Percentiles rank a stretch among this genome's conserved stretches.
phyloP scores from a whole-genome alignment of 2,329 filamentous ascomycete genomes.

The Fusarium phyllophilum region DNA sequence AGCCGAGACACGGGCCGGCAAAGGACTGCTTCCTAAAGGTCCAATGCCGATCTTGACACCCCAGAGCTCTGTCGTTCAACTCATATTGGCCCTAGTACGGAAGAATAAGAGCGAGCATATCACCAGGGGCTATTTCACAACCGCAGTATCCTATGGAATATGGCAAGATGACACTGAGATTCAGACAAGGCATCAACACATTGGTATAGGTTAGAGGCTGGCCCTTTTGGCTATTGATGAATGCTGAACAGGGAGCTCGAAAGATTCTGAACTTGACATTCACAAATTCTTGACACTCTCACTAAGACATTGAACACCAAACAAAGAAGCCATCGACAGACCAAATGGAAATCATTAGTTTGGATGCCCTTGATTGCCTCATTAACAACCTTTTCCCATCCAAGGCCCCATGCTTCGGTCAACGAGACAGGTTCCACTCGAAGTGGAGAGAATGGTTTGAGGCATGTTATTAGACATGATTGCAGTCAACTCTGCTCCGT shows the following conservation, averaged over 20 bases:
- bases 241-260: not conserved
- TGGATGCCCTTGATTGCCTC: slow-evolving; percentile 26
- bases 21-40: slow-evolving; percentile 29
- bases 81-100: slow-evolving; percentile 33
- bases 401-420: slow-evolving; percentile 38
- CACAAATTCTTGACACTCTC: slow-evolving; percentile 6
- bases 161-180: not conserved
- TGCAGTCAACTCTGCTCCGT: slow-evolving; percentile 32
- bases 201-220: not conserved
- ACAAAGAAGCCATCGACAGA: slow-evolving; percentile 4
- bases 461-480: slow-evolving; percentile 38
- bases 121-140: slow-evolving; percentile 20
- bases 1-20: slow-evolving; percentile 29
- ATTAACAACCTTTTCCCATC: slow-evolving; percentile 30
- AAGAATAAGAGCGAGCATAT: slow-evolving; percentile 31
- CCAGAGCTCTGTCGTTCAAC: slow-evolving; percentile 31
- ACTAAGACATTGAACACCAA: slow-evolving; percentile 8
- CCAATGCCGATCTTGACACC: slow-evolving; percentile 40
- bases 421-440: slow-evolving; percentile 41
- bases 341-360: slow-evolving; percentile 28
- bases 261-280: not conserved
- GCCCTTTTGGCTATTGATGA: not conserved
- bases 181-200: not conserved
- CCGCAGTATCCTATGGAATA: slow-evolving; percentile 23
- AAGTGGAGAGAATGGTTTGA: slow-evolving; percentile 43